These are phyloP conservation scores for Neurospora hispaniola DNA, from an alignment of 495 filamentous ascomycete species.

Conservation along the genomic window DNA sequence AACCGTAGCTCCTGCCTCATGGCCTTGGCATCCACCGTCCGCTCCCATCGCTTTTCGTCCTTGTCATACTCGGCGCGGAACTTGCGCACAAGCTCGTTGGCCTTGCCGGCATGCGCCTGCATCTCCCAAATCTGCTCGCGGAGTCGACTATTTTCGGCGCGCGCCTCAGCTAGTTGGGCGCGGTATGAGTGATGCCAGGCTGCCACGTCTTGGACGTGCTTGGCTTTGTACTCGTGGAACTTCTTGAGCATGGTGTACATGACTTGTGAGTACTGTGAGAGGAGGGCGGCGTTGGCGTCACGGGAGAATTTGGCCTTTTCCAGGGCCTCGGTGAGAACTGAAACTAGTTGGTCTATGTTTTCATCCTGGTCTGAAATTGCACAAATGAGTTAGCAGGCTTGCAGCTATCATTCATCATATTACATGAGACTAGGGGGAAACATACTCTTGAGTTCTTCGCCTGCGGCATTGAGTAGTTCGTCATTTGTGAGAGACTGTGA, in stretches of 20 bases:
- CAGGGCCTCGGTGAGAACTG: slow-evolving; percentile 40
- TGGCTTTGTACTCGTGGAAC: slow-evolving; percentile 43
- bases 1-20: slow-evolving; percentile 39
- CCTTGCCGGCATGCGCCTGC: slow-evolving; percentile 38
- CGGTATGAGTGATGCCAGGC: slow-evolving; percentile 48
- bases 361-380: slow-evolving; percentile 30
- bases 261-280: slow-evolving; percentile 36
- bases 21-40: slow-evolving; percentile 31
- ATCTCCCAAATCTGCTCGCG: slow-evolving; percentile 48
- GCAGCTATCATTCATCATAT: background rate
- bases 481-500: slow-evolving; percentile 39
- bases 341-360: slow-evolving; percentile 42
- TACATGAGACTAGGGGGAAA: background rate
- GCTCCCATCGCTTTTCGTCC: slow-evolving; percentile 34
- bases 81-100: slow-evolving; percentile 37
- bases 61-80: slow-evolving; percentile 40
- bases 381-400: background rate
- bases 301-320: slow-evolving; percentile 40
- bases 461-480: slow-evolving; percentile 36
- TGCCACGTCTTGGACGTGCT: slow-evolving; percentile 38
- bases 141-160: slow-evolving; percentile 44
- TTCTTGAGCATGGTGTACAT: slow-evolving; percentile 38
- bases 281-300: slow-evolving; percentile 42
- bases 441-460: slow-evolving; percentile 39
- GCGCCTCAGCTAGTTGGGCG: slow-evolving; percentile 44